Base-by-base conservation (phyloP, 1,139 yeast species). In the Taiozyma sp. region DNA sequence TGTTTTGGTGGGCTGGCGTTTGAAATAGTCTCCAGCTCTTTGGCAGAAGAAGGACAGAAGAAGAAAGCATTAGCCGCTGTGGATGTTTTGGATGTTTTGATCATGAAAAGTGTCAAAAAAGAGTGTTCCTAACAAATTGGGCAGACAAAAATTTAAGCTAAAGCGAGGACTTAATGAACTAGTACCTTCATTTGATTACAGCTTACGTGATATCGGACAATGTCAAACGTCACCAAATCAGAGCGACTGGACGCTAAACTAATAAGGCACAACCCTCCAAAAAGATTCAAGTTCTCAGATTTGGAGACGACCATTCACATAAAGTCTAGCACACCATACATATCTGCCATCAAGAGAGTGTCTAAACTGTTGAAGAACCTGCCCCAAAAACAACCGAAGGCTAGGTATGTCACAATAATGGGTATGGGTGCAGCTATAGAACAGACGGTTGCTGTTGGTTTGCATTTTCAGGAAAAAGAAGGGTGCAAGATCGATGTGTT, bases 371-470 rank as follows among this genome's bases (percentile, higher is more conserved):
- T 84, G 29, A 64, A 65, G 34, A 64, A 65, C 27, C 55, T 68
- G 5, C 28, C 55, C 27, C 54, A 55, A 14, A 74, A 72, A 55
- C 73, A 70, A 51, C 74, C 75, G 49, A 68, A 72, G 36, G 70
- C 72, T 2, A 65, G 72, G 43, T 78, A 71, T 60, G 69, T 85
- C 16, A 71, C 76, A 0, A 75, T 86, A 3, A 70, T 80, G 55
- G 93, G 90, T 0, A 84, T 85, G 89, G 92, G 92, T 2, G 77
- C 75, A 49, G 76, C 87, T 8, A 78, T 83, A 7, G 79, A 74
- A 46, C 83, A 78, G 60, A 76, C 84, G 0, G 54, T 83, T 12
- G 68, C 79, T 13, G 56, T 84, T 1, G 89, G 79, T 0, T 63
- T 80, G 29, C 73, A 77, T 55, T 84, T 79, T 62, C 76, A 78